Conservation (phyloP, 768 basidiomycete genomes). For the Boletus reticulatus region DNA sequence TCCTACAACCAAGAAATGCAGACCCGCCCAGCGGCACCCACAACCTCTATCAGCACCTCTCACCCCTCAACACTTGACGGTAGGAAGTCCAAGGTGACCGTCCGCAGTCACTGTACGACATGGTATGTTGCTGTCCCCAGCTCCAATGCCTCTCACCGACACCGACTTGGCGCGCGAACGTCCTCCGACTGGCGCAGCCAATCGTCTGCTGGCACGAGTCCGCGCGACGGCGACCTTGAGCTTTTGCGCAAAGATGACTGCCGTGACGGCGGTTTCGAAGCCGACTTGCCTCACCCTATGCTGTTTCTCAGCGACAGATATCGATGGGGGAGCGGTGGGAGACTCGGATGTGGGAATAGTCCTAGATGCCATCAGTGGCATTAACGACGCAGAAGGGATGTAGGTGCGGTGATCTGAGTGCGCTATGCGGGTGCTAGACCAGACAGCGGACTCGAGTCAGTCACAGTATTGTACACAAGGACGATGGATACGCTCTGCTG, state of each 20-base stretch:
- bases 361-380: too few relatives aligned
- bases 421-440: not conserved
- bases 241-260: conserved; percentile 20
- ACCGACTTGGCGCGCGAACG: conserved; percentile 7
- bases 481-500: too few relatives aligned
- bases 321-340: not conserved
- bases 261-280: conserved; percentile 23
- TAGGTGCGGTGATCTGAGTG: too few relatives aligned
- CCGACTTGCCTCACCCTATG: conserved; percentile 12
- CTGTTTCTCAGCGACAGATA: not conserved
- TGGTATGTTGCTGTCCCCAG: not conserved
- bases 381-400: too few relatives aligned
- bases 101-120: not conserved
- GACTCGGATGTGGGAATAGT: not conserved
- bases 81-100: not conserved
- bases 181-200: not conserved
- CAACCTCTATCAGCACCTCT: not conserved
- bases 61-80: not conserved
- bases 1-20: not conserved
- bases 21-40: not conserved
- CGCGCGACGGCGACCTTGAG: conserved; percentile 19
- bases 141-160: not conserved
- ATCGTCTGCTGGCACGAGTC: not conserved
- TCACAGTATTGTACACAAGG: not conserved
- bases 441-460: not conserved